Base-by-base conservation (phyloP, 2,329 filamentous ascomycete genomes). In the Penicillium nordicum region DNA sequence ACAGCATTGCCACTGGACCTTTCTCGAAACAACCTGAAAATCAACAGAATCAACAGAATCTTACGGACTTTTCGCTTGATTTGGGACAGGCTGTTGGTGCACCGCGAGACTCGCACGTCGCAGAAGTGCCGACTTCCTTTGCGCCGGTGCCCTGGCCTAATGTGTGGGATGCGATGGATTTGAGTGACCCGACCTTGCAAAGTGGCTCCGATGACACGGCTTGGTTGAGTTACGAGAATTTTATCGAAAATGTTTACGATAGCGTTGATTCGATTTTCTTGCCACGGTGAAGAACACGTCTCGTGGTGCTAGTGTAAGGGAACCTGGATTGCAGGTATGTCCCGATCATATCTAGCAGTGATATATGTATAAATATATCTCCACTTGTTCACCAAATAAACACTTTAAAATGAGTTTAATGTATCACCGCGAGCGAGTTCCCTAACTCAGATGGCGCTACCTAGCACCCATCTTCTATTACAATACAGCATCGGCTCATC, bases 151-250 rank as follows among this genome's bases (percentile, higher is more conserved):
- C 56, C 4, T 68, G 62, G 61, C 61, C 64, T 0, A 63, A 58
- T 53, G 61, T 68, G 8, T 69, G 68, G 66, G 67, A 69, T 38
- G 57, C 61, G 6, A 59, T 70, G 30, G 66, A 69, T 53, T 61
- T 61, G 27, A 55, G 42, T 1, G 46, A 50, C 14, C 27, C 57
- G 5, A 53, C 55, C 0, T 14, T 60, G 0, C 62, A 50, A 18
- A 41, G 29, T 11, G 42, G 53, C 6, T 42, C 47, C 10, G 52
- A 63, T 45, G 59, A 67, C 47, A 57, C 57, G 27, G 63, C 67
- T 1, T 71, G 68, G 68, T 42, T 61, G 29, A 69, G 61, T 29
- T 70, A 70, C 46, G 63, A 67, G 38, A 66, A 54, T 25, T 70
- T 71, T 38, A 63, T 71, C 9, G 66, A 62, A 1, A 68, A 67